These are phyloP conservation scores for Oryza meyeriana DNA, from an alignment of 176 grass and related monocot genomes.

Conservation along the genomic window DNA sequence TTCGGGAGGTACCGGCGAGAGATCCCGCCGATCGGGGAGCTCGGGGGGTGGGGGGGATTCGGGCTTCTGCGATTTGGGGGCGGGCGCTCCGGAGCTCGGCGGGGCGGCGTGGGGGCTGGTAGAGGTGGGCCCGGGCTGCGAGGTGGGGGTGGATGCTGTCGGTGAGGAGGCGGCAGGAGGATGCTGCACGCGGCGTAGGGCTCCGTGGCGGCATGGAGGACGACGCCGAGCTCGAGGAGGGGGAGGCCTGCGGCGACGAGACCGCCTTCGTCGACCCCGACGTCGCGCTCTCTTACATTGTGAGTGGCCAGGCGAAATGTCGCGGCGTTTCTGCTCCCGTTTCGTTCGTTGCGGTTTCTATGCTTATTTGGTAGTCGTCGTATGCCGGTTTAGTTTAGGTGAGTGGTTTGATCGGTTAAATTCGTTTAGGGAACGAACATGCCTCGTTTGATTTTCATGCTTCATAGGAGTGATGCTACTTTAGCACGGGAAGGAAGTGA, in stretches of 20 bases:
- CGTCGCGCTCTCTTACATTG: slow-evolving; percentile 85
- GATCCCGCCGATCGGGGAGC: slow-evolving; percentile 44
- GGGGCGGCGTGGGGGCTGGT: background rate
- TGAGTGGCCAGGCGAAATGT: slow-evolving; percentile 35
- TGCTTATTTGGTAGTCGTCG: background rate
- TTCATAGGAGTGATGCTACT: background rate
- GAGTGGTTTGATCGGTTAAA: background rate
- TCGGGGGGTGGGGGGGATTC: slow-evolving; percentile 19
- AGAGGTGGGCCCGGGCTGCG: slow-evolving; percentile 13
- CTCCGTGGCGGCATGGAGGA: slow-evolving; percentile 44
- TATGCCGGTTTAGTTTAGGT: background rate
- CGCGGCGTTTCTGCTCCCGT: background rate
- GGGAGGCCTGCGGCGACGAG: slow-evolving; percentile 64
- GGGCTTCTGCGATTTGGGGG: slow-evolving; percentile 1
- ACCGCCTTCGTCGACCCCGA: slow-evolving; percentile 72
- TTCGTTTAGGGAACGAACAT: background rate
- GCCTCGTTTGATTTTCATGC: background rate
- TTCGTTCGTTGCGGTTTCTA: background rate
- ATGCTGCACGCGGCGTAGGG: slow-evolving; percentile 23
- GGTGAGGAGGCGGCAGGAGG: slow-evolving; percentile 50
- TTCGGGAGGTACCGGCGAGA: background rate
- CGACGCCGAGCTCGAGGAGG: slow-evolving; percentile 81
- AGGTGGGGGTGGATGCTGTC: slow-evolving; percentile 46
- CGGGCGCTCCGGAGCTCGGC: background rate
- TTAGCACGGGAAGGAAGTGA: background rate